Conservation (phyloP, 2,329 filamentous ascomycete genomes). For the Nannizziopsis arthrosporioides region DNA sequence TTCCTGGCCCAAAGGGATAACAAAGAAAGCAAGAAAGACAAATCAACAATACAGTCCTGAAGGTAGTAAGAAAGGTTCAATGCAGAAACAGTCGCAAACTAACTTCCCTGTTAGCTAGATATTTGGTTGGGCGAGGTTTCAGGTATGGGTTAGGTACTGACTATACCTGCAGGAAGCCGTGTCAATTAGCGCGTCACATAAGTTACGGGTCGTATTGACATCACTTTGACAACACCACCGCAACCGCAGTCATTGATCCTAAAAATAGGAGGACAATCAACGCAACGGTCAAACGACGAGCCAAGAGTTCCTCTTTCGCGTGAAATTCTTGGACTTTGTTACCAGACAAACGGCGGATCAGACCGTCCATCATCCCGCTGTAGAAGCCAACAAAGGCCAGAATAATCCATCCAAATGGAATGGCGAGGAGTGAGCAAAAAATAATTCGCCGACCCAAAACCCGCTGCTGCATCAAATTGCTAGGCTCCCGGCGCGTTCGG, state of each 20-base stretch:
- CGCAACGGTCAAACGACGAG: conserved; percentile 7
- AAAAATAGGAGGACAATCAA: conserved; percentile 7
- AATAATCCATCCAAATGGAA: conserved; percentile 14
- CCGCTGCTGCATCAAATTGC: conserved; percentile 9
- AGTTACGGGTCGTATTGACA: neutral
- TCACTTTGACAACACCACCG: conserved; percentile 5
- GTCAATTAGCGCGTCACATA: no score
- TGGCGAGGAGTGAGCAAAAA: conserved; percentile 2
- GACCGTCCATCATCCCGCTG: neutral
- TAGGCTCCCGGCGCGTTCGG: neutral
- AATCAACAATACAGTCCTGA: no score
- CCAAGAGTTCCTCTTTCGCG: conserved; percentile 13
- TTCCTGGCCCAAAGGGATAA: no score
- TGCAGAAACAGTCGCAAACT: no score
- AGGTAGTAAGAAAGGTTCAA: no score
- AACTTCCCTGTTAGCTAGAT: no score
- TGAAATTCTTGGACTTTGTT: conserved; percentile 14
- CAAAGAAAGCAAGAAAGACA: no score
- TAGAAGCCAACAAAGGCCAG: conserved; percentile 13
- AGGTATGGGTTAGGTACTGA: no score
- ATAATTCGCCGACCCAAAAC: conserved; percentile 14
- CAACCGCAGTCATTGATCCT: conserved; percentile 7
- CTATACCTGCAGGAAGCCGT: no score
- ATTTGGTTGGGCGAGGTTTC: no score
- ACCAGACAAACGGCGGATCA: conserved; percentile 13